Evolutionary conservation across 1,284 basidiomycete genomes (phyloP), one percentile per base, ranked within the genome.

Genomic region (Austroboletus niveus): DNA sequence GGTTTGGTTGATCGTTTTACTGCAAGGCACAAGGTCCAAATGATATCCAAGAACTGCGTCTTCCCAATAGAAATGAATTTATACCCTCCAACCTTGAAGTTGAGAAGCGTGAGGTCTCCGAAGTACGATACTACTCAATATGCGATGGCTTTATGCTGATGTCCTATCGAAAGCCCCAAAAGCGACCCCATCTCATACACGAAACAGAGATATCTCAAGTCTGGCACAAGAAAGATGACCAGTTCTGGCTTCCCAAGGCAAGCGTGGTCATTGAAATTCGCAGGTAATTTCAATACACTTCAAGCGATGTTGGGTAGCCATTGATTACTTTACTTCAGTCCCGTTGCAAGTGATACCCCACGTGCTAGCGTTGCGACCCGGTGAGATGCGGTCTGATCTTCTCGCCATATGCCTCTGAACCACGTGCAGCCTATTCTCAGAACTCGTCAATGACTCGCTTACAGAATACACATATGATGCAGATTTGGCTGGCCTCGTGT

Each of bases 151-250:
- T 46, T n/a, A 41, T 40, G 27, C 45, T 43, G 15, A 56, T 17
- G 7, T 45, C 46, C 15, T 27, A 42, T 52, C 24, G 27, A 29
- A 60, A 92, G 87, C 89, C 89, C 14, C 68, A 81, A 49, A 82
- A 81, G 52, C 81, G 87, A 30, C 95, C 95, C 11, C 74, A 80
- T 57, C 81, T 94, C 52, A 79, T 98, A 49, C 76, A 81, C 29
- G 79, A 92, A 66, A 92, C 84, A 0, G 72, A 80, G 1, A 64
- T 88, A 32, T 89, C 86, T 1, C 78, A 84, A 20, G 71, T 97
- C 11, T 98, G 94, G 94, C 84, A 94, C 73, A 98, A 98, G 77
- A 94, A 94, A 65, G 95, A 98, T 66, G 94, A 98, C 69, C 82
- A 80, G 54, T 98, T 95, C 75, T 96, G 92, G 89, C 83, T 95